Evolutionary conservation across 1,284 basidiomycete species (phyloP).

Genomic region (Fistulina hepatica): DNA sequence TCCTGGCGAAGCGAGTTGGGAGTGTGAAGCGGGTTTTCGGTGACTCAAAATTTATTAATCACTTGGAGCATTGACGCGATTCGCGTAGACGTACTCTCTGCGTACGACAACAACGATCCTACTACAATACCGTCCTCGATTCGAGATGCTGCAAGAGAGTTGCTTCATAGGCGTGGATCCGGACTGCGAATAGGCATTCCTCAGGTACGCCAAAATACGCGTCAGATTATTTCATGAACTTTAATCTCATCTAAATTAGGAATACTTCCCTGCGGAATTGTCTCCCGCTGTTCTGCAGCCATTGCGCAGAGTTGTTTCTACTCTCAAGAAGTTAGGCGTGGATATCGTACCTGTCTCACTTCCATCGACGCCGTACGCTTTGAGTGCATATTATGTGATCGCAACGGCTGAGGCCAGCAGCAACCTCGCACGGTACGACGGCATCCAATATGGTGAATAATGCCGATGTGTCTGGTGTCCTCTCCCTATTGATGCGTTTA

Average conservation of each 20-base stretch:
- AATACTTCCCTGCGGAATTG: constrained; percentile 77
- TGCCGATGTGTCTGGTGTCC: no score
- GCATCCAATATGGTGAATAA: constrained; percentile 56
- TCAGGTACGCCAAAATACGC: constrained; percentile 24
- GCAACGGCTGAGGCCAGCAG: constrained; percentile 92
- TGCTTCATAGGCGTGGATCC: constrained; percentile 17
- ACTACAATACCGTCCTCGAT: constrained; percentile 48
- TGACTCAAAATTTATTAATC: constrained; percentile 24
- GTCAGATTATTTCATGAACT: neutral
- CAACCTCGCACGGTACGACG: constrained; percentile 87
- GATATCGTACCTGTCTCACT: constrained; percentile 65
- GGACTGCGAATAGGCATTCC: constrained; percentile 39
- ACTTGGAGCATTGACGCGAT: neutral
- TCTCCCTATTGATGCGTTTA: no score
- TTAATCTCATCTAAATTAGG: constrained; percentile 27
- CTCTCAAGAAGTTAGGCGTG: constrained; percentile 55
- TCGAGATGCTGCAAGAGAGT: constrained; percentile 20
- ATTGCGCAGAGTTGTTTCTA: constrained; percentile 37
- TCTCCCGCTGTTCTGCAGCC: constrained; percentile 36
- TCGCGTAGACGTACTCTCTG: constrained; percentile 47
- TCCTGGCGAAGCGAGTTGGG: constrained; percentile 52
- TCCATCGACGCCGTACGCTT: constrained; percentile 65
- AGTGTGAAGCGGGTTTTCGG: constrained; percentile 51
- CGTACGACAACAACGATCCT: constrained; percentile 69
- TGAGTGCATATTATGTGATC: constrained; percentile 93